These are phyloP conservation scores for Kodamaea nitidulidarum DNA, from an alignment of 805 yeast species.

Conservation along the genomic window DNA sequence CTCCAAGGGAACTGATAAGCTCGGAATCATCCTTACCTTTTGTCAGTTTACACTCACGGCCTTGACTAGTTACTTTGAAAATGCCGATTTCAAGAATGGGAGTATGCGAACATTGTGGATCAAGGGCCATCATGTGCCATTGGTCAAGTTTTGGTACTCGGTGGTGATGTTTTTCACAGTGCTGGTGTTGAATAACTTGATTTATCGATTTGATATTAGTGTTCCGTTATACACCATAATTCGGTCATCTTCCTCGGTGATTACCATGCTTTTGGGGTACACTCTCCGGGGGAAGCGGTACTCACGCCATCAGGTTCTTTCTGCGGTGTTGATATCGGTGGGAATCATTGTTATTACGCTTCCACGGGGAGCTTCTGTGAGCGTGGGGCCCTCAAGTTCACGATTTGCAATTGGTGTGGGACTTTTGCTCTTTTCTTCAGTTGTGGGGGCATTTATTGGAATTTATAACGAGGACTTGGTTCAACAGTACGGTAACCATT, in stretches of 20 bases:
- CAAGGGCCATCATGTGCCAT: slow-evolving; percentile 36
- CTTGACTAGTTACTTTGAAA: slow-evolving; percentile 29
- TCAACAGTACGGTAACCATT: slow-evolving; percentile 48
- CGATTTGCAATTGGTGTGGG: slow-evolving; percentile 32
- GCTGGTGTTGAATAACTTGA: slow-evolving; percentile 54
- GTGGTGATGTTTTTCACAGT: slow-evolving; percentile 49
- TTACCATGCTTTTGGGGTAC: slow-evolving; percentile 56
- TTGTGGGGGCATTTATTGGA: slow-evolving; percentile 54
- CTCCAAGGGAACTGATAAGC: slow-evolving; percentile 21
- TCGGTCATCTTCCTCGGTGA: slow-evolving; percentile 59
- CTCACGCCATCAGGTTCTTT: slow-evolving; percentile 40
- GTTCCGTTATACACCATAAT: slow-evolving; percentile 66
- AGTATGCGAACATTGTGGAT: slow-evolving; percentile 24
- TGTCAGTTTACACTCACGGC: slow-evolving; percentile 43
- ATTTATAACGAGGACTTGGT: slow-evolving; percentile 52
- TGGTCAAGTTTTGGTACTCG: slow-evolving; percentile 40
- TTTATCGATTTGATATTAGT: slow-evolving; percentile 52
- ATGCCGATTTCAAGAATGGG: slow-evolving; percentile 23
- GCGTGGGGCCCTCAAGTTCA: slow-evolving; percentile 8
- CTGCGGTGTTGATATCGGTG: slow-evolving; percentile 48
- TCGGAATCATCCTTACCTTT: slow-evolving; percentile 56
- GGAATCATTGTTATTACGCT: slow-evolving; percentile 49
- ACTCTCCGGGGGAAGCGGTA: slow-evolving; percentile 44
- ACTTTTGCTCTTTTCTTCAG: slow-evolving; percentile 44
- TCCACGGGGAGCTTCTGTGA: slow-evolving; percentile 6